Percentiles rank a stretch among this genome's conserved stretches.
These are phyloP conservation scores for Iris macrosiphon DNA, from an alignment of 106 monocot genomes.

Conservation along the genomic window DNA sequence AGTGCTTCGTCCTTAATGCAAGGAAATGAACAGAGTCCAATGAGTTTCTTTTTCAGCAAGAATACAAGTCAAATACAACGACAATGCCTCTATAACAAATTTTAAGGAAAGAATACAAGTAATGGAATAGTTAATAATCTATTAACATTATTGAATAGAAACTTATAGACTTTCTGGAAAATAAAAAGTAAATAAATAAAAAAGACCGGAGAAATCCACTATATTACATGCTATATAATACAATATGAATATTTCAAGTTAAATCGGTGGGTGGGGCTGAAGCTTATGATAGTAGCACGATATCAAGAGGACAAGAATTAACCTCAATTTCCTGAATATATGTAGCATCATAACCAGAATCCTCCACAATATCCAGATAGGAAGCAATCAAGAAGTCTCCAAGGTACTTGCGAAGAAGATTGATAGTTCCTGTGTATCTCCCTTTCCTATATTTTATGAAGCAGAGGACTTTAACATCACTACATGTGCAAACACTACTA, in stretches of 20 bases:
- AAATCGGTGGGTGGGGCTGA: too few species aligned
- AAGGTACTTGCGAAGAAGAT: conserved; percentile 89
- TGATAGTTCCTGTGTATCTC: conserved; percentile 37
- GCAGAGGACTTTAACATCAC: conserved; percentile 3
- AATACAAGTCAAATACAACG: too few species aligned
- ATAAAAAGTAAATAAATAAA: not conserved
- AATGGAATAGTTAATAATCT: too few species aligned
- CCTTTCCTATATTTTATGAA: conserved; percentile 55
- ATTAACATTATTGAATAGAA: too few species aligned
- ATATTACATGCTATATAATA: not conserved
- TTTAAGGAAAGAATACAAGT: too few species aligned
- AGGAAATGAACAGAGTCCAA: too few species aligned
- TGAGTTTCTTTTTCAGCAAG: too few species aligned
- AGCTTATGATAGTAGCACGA: not conserved
- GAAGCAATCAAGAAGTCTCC: conserved; percentile 88
- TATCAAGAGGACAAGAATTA: not conserved
- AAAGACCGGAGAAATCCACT: not conserved
- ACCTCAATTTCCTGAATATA: conserved; percentile 97
- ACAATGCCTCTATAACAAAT: too few species aligned
- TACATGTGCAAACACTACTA: not conserved
- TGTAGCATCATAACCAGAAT: conserved; percentile 79
- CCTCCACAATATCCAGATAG: conserved; percentile 61
- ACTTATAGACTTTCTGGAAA: not conserved
- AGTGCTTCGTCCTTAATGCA: too few species aligned
- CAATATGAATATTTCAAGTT: too few species aligned